Base-by-base conservation (phyloP, 2,329 filamentous ascomycete genomes). In the Periconia sp. region DNA sequence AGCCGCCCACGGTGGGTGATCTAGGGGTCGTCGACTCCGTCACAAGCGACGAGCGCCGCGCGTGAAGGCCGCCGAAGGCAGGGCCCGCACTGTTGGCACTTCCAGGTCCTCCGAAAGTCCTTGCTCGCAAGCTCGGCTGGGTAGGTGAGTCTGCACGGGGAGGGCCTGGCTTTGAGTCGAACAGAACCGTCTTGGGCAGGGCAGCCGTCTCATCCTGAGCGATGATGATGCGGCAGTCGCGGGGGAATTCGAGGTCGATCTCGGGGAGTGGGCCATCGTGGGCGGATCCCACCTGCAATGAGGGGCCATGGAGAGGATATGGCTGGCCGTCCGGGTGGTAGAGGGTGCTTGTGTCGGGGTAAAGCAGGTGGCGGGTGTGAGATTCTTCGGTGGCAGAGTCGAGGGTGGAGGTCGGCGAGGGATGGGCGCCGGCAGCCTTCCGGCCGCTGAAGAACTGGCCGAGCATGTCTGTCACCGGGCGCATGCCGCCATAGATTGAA, bases 191-290 rank as follows among this genome's bases (percentile, higher is more conserved):
- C 54, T 66, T 65, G 43, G 64, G 59, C 49, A 61, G 61, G 32
- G 61, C 45, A 15, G 57, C 59, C 16, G 62, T 63, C 48, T 72
- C 71, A 50, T 72, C 70, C 51, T 74, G 72, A 37, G 72, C 72
- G 24, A 74, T 69, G 48, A 74, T 68, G 46, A 74, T 69, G 43
- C 72, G 57, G 43, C 72, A 67, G 54, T 73, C 70, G 44, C 70
- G 57, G 13, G 69, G 60, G 39, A 61, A 66, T 39, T 73, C 69
- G 51, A 73, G 61, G 46, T 73, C 70, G 37, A 72, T 71, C 49
- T 71, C 69, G 11, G 66, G 66, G 33, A 65, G 63, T 3, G 65
- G 63, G 23, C 66, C 65, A 44, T 70, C 68, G 40, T 68, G 58
- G 42, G 47, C 65, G 46, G 53, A 67, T 11, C 62, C 65, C 3